phyloP scores from a whole-genome alignment of 2,329 filamentous ascomycete genomes.

The Didymella pomorum region DNA sequence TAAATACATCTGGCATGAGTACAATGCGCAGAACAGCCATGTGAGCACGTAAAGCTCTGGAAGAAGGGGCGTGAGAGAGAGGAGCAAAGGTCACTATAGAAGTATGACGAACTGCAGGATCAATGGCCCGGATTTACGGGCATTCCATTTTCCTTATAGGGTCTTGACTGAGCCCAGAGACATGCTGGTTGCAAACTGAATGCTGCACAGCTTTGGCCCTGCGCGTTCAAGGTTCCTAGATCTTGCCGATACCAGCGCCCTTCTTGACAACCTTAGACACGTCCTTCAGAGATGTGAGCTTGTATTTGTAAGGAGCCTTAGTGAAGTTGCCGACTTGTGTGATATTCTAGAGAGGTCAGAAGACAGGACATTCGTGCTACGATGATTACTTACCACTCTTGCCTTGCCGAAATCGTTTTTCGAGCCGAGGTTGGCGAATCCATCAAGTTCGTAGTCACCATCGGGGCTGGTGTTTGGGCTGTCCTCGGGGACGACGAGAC shows the following conservation, averaged over 20 bases:
- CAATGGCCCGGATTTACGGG: background rate
- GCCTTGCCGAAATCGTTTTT: background rate
- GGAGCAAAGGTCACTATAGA: background rate
- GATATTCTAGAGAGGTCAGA: slow-evolving; percentile 52
- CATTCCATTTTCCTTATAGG: background rate
- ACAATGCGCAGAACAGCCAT: too few relatives aligned
- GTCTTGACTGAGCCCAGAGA: too few relatives aligned
- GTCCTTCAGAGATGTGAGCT: slow-evolving; percentile 56
- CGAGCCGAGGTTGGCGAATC: slow-evolving; percentile 63
- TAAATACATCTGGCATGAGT: too few relatives aligned
- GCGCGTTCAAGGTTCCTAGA: slow-evolving; percentile 20
- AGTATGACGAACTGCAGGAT: background rate
- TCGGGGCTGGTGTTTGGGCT: slow-evolving; percentile 63
- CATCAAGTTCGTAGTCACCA: slow-evolving; percentile 63
- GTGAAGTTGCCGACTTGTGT: slow-evolving; percentile 61
- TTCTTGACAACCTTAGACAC: slow-evolving; percentile 54
- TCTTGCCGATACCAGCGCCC: slow-evolving; percentile 58
- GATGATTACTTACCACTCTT: slow-evolving; percentile 49
- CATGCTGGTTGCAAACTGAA: background rate
- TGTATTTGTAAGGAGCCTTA: slow-evolving; percentile 59
- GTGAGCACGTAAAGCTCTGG: too few relatives aligned
- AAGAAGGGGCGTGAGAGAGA: too few relatives aligned
- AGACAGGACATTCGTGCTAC: background rate
- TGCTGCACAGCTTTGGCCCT: background rate
- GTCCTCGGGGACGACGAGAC: slow-evolving; percentile 63